phyloP scores from a whole-genome alignment of 345 rosid genomes.

The Gossypium arboreum region DNA sequence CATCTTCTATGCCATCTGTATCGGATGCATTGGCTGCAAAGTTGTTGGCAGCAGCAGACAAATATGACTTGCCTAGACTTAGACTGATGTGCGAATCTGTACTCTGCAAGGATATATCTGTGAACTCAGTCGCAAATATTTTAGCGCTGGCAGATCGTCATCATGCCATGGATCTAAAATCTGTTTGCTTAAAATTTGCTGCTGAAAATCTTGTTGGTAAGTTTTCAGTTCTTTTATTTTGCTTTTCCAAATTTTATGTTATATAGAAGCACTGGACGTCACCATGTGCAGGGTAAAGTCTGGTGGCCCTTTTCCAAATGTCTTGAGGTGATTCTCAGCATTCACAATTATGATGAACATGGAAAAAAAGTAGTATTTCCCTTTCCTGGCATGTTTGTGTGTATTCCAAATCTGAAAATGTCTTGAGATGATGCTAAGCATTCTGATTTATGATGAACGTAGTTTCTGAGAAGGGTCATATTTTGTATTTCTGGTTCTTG shows the following conservation, averaged over 20 bases:
- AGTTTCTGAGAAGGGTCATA: not conserved
- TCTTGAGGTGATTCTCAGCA: conserved; percentile 3
- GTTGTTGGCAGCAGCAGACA: conserved; percentile 83
- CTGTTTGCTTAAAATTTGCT: conserved; percentile 79
- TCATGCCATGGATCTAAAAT: conserved; percentile 72
- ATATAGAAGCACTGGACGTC: not conserved
- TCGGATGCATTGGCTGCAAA: conserved; percentile 64
- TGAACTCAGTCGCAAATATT: conserved; percentile 66
- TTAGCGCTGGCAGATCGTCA: conserved; percentile 77
- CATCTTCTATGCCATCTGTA: conserved; percentile 45
- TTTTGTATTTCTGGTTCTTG: not conserved
- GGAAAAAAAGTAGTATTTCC: not conserved
- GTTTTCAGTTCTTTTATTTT: conserved; percentile 18
- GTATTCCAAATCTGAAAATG: not conserved
- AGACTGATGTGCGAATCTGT: conserved; percentile 82
- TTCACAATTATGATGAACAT: not conserved
- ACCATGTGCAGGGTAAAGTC: not conserved
- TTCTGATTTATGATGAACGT: not conserved
- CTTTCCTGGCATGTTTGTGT: not conserved
- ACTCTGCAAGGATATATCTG: conserved; percentile 80
- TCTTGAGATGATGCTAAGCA: not conserved
- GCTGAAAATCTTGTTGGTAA: conserved; percentile 88
- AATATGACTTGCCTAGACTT: conserved; percentile 72
- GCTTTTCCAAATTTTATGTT: not conserved
- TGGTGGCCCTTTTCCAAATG: not conserved